Conservation (phyloP, 441 rosid genomes). For the Syzygium malaccense region DNA sequence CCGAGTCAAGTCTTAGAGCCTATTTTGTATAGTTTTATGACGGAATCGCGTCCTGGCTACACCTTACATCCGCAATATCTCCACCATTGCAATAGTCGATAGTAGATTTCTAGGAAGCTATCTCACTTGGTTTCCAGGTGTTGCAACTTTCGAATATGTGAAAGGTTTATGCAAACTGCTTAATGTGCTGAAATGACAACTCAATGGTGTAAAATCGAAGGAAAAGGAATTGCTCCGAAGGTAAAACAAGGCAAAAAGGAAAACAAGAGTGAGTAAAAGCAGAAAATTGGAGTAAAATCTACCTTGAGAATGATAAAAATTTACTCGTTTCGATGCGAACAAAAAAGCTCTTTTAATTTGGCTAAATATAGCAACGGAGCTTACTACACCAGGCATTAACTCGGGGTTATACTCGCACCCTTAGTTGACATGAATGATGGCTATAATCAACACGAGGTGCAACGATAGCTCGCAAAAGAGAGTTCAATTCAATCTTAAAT, state of each 20-base stretch:
- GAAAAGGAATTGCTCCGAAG: not conserved
- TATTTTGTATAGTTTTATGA: not conserved
- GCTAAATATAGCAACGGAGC: not conserved
- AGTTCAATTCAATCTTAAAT: not conserved
- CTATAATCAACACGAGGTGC: not conserved
- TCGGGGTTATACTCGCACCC: not conserved
- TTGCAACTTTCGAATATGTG: not conserved
- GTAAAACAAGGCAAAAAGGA: not conserved
- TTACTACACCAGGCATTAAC: not conserved
- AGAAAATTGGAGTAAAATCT: not conserved
- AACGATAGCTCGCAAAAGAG: not conserved
- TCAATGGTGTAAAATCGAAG: not conserved
- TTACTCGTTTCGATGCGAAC: not conserved
- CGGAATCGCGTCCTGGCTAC: no score
- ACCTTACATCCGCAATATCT: not conserved
- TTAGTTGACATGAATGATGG: not conserved
- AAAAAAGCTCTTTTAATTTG: not conserved
- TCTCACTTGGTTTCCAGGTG: not conserved
- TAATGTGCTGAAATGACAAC: not conserved
- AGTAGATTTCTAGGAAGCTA: not conserved
- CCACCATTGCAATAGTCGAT: not conserved
- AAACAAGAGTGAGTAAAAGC: not conserved
- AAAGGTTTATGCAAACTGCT: not conserved
- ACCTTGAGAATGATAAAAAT: not conserved
- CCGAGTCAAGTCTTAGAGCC: not conserved